Evolutionary conservation across 768 basidiomycete species (phyloP).

Genomic region (Pisolithus microcarpus): DNA sequence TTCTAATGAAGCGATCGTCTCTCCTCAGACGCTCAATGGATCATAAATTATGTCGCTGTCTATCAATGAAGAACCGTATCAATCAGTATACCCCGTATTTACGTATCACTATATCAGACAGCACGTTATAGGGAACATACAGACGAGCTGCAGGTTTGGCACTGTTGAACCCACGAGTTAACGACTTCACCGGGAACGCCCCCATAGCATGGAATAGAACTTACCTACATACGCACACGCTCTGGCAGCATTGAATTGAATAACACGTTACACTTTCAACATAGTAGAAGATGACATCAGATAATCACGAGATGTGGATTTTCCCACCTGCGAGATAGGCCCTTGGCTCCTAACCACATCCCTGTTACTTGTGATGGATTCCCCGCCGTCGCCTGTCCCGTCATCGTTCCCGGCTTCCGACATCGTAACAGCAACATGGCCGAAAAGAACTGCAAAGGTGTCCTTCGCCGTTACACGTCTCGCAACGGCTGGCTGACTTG

Average conservation of each 20-base stretch:
- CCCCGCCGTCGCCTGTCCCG: slow-evolving; percentile 29
- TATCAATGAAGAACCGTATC: slow-evolving; percentile 28
- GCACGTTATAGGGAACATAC: background rate
- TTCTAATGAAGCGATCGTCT: slow-evolving; percentile 3
- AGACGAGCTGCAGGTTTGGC: too few relatives aligned
- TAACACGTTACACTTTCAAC: background rate
- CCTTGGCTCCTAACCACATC: slow-evolving; percentile 22
- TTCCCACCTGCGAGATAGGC: slow-evolving; percentile 19
- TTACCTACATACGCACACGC: background rate
- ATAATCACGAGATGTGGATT: slow-evolving; percentile 15
- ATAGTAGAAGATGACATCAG: background rate
- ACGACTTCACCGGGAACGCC: background rate
- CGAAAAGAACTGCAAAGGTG: slow-evolving; percentile 48
- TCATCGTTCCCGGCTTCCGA: slow-evolving; percentile 45
- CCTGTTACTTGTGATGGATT: slow-evolving; percentile 25
- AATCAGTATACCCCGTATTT: background rate
- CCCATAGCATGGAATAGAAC: background rate
- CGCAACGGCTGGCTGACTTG: background rate
- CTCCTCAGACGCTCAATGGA: slow-evolving; percentile 45
- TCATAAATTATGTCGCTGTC: slow-evolving; percentile 49
- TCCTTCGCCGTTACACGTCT: slow-evolving; percentile 3
- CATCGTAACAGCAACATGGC: slow-evolving; percentile 40
- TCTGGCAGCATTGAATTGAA: background rate
- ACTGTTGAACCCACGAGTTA: background rate
- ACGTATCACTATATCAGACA: background rate